phyloP scores from a whole-genome alignment of 306 rosid genomes.

The Vigna unguiculata region DNA sequence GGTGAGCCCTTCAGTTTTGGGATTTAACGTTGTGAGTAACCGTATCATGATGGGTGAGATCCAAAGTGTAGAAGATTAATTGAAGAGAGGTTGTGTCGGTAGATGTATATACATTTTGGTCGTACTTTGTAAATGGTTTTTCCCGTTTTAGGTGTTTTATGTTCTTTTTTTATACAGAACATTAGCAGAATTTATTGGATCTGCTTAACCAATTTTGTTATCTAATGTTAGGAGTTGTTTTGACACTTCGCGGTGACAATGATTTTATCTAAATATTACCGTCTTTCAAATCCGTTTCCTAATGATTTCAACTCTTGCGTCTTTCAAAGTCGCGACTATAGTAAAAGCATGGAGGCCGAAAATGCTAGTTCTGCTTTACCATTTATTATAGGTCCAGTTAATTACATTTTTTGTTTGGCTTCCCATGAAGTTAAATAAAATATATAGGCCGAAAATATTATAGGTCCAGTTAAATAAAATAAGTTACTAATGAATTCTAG shows the following conservation, averaged over 20 bases:
- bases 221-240: constrained; percentile 38
- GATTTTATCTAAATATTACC: neutral
- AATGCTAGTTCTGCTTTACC: no score
- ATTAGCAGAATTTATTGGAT: constrained; percentile 58
- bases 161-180: constrained; percentile 41
- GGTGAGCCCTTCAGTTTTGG: constrained; percentile 81
- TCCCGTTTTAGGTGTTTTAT: constrained; percentile 44
- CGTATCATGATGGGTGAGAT: constrained; percentile 99
- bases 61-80: constrained; percentile 76
- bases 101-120: constrained; percentile 73
- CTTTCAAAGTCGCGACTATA: no score
- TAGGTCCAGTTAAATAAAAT: no score
- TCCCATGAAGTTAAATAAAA: no score
- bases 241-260: constrained; percentile 3
- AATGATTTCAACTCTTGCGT: neutral
- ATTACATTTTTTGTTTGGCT: no score
- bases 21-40: constrained; percentile 93
- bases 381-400: no score
- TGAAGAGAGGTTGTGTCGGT: constrained; percentile 32
- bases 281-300: constrained; percentile 8
- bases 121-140: constrained; percentile 68
- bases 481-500: no score
- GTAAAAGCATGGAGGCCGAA: no score
- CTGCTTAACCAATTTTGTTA: constrained; percentile 72
- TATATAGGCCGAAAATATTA: no score